A percentile compares a stretch with the other conserved stretches of the same genome.
Evolutionary conservation across 2,329 filamentous ascomycete species (phyloP).

Genomic region (Paracoccidioides lutzii): DNA sequence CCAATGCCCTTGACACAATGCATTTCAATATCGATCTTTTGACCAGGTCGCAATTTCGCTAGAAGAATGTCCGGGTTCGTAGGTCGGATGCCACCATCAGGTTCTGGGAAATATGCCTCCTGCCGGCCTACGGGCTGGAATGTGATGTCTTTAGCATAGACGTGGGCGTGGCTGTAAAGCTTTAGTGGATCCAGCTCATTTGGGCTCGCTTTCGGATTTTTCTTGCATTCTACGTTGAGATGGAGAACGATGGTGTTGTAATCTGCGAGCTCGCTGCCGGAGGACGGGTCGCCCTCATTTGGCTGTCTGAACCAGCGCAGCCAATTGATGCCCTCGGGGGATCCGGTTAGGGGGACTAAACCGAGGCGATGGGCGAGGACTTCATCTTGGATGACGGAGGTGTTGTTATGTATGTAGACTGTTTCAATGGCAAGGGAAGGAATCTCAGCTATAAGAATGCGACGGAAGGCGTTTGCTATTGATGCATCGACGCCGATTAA

Average conservation of each 20-base stretch:
- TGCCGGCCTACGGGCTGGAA: conserved; percentile 69
- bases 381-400: conserved; percentile 94
- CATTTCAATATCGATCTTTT: conserved; percentile 73
- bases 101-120: conserved; percentile 47
- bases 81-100: conserved; percentile 52
- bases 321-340: conserved; percentile 63
- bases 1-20: conserved; percentile 94
- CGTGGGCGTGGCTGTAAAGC: conserved; percentile 72
- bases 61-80: conserved; percentile 88
- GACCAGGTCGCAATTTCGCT: conserved; percentile 83
- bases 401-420: conserved; percentile 91
- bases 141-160: conserved; percentile 65
- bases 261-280: conserved; percentile 46
- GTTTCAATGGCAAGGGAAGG: conserved; percentile 88
- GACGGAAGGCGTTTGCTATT: conserved; percentile 92
- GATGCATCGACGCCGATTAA: conserved; percentile 84
- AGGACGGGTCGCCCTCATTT: conserved; percentile 46
- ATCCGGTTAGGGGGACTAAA: conserved; percentile 76
- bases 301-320: conserved; percentile 72
- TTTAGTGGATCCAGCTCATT: conserved; percentile 69
- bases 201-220: conserved; percentile 57
- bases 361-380: conserved; percentile 83
- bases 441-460: conserved; percentile 88
- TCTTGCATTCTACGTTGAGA: conserved; percentile 67
- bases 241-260: conserved; percentile 76